Conservation (phyloP, 2,329 filamentous ascomycete genomes). For the Acarospora socialis region DNA sequence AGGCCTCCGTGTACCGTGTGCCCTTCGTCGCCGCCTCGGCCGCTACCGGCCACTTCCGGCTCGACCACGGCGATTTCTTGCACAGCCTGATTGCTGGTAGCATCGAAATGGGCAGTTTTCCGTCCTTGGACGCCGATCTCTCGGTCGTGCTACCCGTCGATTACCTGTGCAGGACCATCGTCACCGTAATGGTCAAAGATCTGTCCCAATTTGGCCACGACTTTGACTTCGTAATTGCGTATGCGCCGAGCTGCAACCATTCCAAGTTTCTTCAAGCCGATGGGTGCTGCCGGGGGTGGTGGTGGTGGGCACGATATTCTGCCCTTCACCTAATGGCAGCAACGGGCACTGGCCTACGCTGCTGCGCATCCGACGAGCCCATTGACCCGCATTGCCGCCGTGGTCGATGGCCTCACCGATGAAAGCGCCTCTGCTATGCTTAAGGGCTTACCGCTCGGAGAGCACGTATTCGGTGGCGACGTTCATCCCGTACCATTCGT, state of each 20-base stretch:
- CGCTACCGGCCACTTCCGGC: conserved; percentile 17
- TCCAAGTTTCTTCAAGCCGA: conserved; percentile 18
- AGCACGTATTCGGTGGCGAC: conserved; percentile 18
- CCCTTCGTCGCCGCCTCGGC: conserved; percentile 19
- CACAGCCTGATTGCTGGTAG: conserved; percentile 18
- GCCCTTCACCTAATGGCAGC: conserved; percentile 16
- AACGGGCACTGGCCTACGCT: conserved; percentile 15
- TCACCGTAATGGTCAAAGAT: conserved; percentile 16
- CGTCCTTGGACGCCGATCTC: conserved; percentile 17
- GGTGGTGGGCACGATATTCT: conserved; percentile 13
- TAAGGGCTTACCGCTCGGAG: conserved; percentile 14
- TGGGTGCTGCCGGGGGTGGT: conserved; percentile 12
- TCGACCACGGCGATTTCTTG: conserved; percentile 20
- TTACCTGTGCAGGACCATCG: conserved; percentile 18
- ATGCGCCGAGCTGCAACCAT: conserved; percentile 15
- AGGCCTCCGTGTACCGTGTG: conserved; percentile 17
- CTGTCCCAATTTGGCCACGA: conserved; percentile 14
- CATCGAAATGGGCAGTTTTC: conserved; percentile 18
- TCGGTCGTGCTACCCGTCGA: conserved; percentile 18
- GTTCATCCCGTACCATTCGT: too few species aligned
- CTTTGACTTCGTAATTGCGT: conserved; percentile 18
- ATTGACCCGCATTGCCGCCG: conserved; percentile 17
- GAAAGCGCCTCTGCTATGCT: conserved; percentile 17
- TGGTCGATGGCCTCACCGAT: conserved; percentile 17
- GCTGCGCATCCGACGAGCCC: conserved; percentile 12